These are phyloP conservation scores for Suillus lakei DNA, from an alignment of 768 basidiomycete species.

Conservation along the genomic window DNA sequence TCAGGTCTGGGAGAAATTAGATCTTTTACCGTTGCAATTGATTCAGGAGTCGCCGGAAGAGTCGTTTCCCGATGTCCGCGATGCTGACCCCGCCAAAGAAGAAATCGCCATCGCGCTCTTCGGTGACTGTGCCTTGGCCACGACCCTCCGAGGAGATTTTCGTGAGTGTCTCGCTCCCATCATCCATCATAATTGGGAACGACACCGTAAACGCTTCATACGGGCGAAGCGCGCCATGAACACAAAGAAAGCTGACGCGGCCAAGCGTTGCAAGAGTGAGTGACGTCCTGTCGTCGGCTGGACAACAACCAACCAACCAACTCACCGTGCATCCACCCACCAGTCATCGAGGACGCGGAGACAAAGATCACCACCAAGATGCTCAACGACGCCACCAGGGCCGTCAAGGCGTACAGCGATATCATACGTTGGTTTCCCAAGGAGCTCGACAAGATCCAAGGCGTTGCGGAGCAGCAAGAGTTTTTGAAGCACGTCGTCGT, in stretches of 20 bases:
- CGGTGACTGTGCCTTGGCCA: neutral
- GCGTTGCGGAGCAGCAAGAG: no score
- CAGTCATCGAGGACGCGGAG: no score
- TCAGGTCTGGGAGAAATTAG: neutral
- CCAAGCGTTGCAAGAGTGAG: neutral
- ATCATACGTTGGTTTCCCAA: neutral
- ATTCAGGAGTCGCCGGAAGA: neutral
- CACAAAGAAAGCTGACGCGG: no score
- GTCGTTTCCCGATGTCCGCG: neutral
- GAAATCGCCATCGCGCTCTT: neutral
- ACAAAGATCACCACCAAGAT: no score
- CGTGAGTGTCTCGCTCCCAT: neutral
- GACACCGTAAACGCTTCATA: neutral
- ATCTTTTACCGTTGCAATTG: neutral
- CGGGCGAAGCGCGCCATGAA: no score
- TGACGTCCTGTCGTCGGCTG: neutral
- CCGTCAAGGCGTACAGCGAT: neutral
- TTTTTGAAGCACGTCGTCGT: neutral
- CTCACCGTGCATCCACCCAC: neutral
- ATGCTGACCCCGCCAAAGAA: neutral
- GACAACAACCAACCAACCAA: no score
- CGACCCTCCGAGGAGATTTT: neutral
- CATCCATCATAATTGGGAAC: slow-evolving; percentile 7
- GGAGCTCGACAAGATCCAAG: no score
- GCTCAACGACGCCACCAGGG: no score